These are phyloP conservation scores for Polyporus arcularius DNA, from an alignment of 768 basidiomycete genomes.

Conservation along the genomic window DNA sequence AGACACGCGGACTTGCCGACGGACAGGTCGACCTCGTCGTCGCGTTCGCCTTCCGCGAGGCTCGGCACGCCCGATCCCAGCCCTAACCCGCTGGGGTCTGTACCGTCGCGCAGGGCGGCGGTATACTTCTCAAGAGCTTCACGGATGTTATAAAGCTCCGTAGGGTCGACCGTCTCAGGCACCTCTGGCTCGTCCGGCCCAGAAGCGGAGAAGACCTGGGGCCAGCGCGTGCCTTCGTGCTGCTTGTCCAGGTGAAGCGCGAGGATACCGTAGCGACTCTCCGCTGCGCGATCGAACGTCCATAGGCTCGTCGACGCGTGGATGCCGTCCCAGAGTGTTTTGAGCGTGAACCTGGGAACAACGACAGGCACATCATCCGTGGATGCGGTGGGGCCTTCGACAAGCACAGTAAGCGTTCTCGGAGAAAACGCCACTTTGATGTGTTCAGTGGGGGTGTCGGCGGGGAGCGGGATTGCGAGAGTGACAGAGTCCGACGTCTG, in stretches of 20 bases:
- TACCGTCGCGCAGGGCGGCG: slow-evolving; percentile 53
- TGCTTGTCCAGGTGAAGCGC: slow-evolving; percentile 87
- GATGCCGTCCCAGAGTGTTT: slow-evolving; percentile 79
- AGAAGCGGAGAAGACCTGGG: slow-evolving; percentile 68
- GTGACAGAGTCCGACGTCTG: slow-evolving; percentile 85
- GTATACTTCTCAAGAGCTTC: slow-evolving; percentile 90
- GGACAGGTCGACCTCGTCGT: slow-evolving; percentile 82
- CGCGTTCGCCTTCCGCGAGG: slow-evolving; percentile 85
- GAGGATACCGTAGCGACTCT: slow-evolving; percentile 66
- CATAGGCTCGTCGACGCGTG: slow-evolving; percentile 81
- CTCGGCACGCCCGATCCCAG: slow-evolving; percentile 74
- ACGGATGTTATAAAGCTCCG: slow-evolving; percentile 74
- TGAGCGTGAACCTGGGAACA: slow-evolving; percentile 61
- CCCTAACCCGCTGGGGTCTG: slow-evolving; percentile 63
- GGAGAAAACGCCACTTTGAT: slow-evolving; percentile 71
- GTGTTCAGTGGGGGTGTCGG: slow-evolving; percentile 57
- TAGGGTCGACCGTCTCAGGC: slow-evolving; percentile 85
- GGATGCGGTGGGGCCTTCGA: slow-evolving; percentile 41
- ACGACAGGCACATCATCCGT: slow-evolving; percentile 24
- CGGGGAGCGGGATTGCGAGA: slow-evolving; percentile 81
- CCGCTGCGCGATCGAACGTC: slow-evolving; percentile 87
- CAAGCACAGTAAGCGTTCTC: slow-evolving; percentile 64
- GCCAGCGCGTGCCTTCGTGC: slow-evolving; percentile 83
- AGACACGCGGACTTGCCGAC: slow-evolving; percentile 66
- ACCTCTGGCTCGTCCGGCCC: slow-evolving; percentile 57